Percentiles rank a stretch among this genome's conserved stretches.
Evolutionary conservation across 257 asterid genomes (phyloP).

Genomic region (Capsicum rhomboideum): DNA sequence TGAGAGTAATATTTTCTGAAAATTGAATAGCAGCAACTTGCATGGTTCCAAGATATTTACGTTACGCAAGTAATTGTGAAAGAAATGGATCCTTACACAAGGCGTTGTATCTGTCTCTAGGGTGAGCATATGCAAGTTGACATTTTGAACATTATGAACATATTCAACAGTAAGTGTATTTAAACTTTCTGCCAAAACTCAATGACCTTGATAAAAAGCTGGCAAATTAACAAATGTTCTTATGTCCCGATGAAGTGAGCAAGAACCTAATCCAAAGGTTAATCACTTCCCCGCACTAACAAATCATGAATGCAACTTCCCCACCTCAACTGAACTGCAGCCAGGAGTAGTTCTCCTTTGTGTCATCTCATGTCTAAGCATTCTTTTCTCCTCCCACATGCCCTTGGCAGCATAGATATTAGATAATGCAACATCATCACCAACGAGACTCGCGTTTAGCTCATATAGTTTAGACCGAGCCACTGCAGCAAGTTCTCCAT

Average conservation of each 20-base stretch:
- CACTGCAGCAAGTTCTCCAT: constrained; percentile 5
- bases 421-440: constrained; percentile 19
- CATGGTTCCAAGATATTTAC: too few relatives aligned
- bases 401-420: constrained; percentile 17
- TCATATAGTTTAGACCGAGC: constrained; percentile 1
- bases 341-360: constrained; percentile 18
- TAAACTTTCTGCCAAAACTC: background rate
- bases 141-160: background rate
- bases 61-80: too few relatives aligned
- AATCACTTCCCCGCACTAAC: background rate
- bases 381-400: constrained; percentile 22
- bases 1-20: too few relatives aligned
- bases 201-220: background rate
- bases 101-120: too few relatives aligned
- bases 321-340: constrained; percentile 8
- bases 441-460: constrained; percentile 1
- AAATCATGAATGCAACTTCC: background rate
- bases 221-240: background rate
- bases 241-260: background rate
- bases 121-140: too few relatives aligned
- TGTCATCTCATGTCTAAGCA: constrained; percentile 9
- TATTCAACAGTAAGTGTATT: background rate
- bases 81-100: too few relatives aligned
- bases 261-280: background rate
- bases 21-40: too few relatives aligned